Conservation (phyloP, 2,329 filamentous ascomycete species). For the Camillea tinctor region DNA sequence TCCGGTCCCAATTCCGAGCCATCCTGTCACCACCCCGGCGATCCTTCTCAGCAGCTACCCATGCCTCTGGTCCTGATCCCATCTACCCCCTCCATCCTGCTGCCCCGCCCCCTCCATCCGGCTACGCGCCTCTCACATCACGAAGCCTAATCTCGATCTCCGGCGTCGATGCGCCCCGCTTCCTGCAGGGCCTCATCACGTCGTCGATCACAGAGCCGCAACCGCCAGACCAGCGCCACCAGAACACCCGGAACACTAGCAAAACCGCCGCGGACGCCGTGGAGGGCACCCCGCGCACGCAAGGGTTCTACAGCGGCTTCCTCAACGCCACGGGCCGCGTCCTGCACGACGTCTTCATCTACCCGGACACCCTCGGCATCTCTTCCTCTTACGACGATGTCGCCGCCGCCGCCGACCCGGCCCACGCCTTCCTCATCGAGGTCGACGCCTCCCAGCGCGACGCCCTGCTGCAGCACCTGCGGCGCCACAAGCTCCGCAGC, state of each 20-base stretch:
- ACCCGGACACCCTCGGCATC: slow-evolving; percentile 52
- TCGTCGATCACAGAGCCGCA: slow-evolving; percentile 58
- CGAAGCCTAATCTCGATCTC: slow-evolving; percentile 77
- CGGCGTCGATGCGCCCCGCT: slow-evolving; percentile 77
- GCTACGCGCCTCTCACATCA: slow-evolving; percentile 60
- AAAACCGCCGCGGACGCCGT: not conserved
- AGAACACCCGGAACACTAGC: slow-evolving; percentile 4
- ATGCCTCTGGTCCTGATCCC: slow-evolving; percentile 18
- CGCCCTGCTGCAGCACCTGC: slow-evolving; percentile 68
- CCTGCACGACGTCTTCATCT: slow-evolving; percentile 87
- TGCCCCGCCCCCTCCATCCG: slow-evolving; percentile 42
- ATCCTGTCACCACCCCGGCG: slow-evolving; percentile 8
- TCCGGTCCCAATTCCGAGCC: not conserved
- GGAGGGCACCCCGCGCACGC: slow-evolving; percentile 5
- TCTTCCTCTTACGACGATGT: slow-evolving; percentile 14
- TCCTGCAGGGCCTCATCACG: slow-evolving; percentile 85
- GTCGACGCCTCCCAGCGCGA: slow-evolving; percentile 69
- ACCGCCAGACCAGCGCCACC: too few relatives aligned
- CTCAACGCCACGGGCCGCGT: slow-evolving; percentile 83
- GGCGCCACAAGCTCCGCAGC: slow-evolving; percentile 80
- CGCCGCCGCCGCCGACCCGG: slow-evolving; percentile 20
- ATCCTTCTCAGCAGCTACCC: slow-evolving; percentile 16
- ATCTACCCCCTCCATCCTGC: slow-evolving; percentile 30
- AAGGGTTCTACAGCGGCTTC: slow-evolving; percentile 76
- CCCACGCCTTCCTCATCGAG: slow-evolving; percentile 71